Evolutionary conservation across 179 eudicot genomes (phyloP).

Genomic region (Vitellaria paradoxa): DNA sequence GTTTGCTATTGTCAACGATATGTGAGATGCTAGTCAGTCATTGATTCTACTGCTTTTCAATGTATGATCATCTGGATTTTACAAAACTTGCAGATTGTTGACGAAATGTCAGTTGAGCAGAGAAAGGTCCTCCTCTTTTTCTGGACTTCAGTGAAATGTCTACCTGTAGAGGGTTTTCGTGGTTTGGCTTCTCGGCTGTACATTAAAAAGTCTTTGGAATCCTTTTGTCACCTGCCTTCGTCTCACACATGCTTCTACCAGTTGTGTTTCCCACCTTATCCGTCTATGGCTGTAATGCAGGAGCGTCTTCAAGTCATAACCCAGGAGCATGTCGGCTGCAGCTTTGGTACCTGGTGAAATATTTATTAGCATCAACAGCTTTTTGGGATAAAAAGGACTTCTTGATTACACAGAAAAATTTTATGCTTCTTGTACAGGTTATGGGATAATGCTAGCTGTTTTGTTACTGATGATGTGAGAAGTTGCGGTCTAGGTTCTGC

Average conservation of each 20-base stretch:
- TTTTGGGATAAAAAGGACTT: neutral
- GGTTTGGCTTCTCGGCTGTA: constrained; percentile 62
- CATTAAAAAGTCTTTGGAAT: constrained; percentile 50
- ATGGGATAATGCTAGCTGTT: constrained; percentile 5
- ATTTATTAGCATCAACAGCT: neutral
- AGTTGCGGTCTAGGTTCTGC: neutral
- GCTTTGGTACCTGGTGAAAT: constrained; percentile 73
- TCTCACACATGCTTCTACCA: constrained; percentile 86
- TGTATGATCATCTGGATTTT: neutral
- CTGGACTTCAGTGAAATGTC: constrained; percentile 81
- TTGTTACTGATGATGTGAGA: constrained; percentile 7
- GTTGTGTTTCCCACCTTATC: constrained; percentile 63
- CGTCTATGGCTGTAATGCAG: constrained; percentile 43
- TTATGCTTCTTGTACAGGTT: constrained; percentile 25
- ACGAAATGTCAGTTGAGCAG: constrained; percentile 49
- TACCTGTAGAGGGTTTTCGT: constrained; percentile 74
- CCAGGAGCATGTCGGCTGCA: constrained; percentile 72
- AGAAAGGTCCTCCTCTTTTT: constrained; percentile 75
- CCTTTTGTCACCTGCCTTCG: constrained; percentile 52
- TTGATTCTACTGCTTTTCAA: neutral
- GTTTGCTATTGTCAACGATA: no score
- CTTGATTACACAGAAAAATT: constrained; percentile 24
- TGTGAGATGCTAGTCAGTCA: neutral
- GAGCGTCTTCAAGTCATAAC: constrained; percentile 54
- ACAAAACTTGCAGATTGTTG: constrained; percentile 48